These are phyloP conservation scores for Abrus pulchellus DNA, from an alignment of 306 rosid species.

Conservation along the genomic window DNA sequence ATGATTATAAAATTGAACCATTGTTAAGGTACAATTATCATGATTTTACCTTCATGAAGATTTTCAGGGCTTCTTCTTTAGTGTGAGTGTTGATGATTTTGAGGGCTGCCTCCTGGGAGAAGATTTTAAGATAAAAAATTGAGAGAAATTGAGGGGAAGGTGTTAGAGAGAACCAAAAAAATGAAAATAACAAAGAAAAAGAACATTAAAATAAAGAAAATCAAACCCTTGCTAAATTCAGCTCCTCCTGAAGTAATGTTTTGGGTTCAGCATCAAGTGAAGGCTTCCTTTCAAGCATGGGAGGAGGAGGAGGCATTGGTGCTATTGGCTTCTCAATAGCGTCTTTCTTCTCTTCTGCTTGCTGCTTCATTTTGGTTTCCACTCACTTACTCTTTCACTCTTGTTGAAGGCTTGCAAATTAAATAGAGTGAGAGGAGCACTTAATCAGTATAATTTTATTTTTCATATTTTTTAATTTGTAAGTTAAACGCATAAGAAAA, in stretches of 20 bases:
- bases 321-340: not conserved
- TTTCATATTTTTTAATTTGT: not conserved
- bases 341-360: not conserved
- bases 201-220: not conserved
- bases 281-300: slow-evolving; percentile 48
- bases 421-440: not conserved
- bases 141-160: not conserved
- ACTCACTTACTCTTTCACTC: no score
- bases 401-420: not conserved
- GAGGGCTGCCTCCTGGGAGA: slow-evolving; percentile 50
- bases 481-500: not conserved
- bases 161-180: not conserved
- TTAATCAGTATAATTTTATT: not conserved
- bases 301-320: not conserved
- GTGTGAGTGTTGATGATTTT: slow-evolving; percentile 45
- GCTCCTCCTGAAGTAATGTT: slow-evolving; percentile 48
- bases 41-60: slow-evolving; percentile 49
- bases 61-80: slow-evolving; percentile 54
- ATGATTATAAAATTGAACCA: not conserved
- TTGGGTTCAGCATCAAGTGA: slow-evolving; percentile 63
- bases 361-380: not conserved
- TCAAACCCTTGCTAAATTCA: slow-evolving; percentile 55
- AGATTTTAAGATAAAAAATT: not conserved
- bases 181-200: not conserved
- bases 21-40: not conserved